Percentiles rank a stretch among this genome's conserved stretches.
phyloP scores from a whole-genome alignment of 1,139 yeast species.

The Taphrina flavorubra region DNA sequence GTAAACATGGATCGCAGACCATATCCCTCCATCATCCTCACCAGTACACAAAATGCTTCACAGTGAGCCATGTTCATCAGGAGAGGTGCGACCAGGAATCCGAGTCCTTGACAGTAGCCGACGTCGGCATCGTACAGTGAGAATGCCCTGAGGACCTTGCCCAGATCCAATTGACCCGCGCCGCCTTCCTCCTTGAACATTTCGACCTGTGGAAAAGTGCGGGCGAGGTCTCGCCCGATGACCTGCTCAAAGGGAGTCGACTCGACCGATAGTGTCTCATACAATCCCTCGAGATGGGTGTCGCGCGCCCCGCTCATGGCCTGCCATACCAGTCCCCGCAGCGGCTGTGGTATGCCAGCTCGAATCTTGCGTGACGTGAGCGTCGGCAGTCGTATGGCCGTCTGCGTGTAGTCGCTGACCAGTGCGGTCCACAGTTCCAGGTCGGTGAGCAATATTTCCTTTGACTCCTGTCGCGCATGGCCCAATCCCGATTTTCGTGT shows the following conservation, averaged over 20 bases:
- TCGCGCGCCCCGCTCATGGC: conserved; percentile 52
- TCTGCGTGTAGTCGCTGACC: conserved; percentile 51
- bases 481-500: conserved; percentile 26
- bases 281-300: conserved; percentile 53
- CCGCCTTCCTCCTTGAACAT: conserved; percentile 60
- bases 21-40: conserved; percentile 68
- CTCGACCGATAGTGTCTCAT: conserved; percentile 55
- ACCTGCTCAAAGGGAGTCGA: conserved; percentile 59
- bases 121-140: conserved; percentile 71
- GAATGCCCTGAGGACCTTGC: conserved; percentile 67
- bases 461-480: conserved; percentile 31
- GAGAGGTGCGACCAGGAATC: conserved; percentile 69
- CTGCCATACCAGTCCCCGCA: conserved; percentile 54
- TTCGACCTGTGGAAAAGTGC: conserved; percentile 66
- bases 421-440: conserved; percentile 53
- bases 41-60: conserved; percentile 62
- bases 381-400: conserved; percentile 51
- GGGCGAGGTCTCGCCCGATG: conserved; percentile 65
- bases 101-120: conserved; percentile 71
- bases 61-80: conserved; percentile 60
- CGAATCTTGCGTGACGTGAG: conserved; percentile 49
- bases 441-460: conserved; percentile 47
- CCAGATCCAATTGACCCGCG: conserved; percentile 57
- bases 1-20: conserved; percentile 65
- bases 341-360: conserved; percentile 54